Conservation (phyloP, 2,329 filamentous ascomycete genomes). For the Laburnicola sp. region DNA sequence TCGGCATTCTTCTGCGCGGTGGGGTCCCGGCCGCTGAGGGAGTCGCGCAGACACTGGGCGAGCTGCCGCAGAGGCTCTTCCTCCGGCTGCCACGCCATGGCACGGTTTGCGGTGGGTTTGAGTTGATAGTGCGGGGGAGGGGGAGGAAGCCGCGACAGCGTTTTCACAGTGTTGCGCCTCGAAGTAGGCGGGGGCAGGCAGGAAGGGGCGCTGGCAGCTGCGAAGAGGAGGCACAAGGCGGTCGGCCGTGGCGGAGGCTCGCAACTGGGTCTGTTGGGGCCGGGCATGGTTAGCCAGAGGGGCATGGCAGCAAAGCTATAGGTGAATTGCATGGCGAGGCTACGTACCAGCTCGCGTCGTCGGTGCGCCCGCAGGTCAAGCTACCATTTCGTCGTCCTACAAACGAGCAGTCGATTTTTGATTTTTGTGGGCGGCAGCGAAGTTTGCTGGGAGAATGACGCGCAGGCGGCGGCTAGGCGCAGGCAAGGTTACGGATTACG, state of each 20-base stretch:
- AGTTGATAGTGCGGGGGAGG: constrained; percentile 15
- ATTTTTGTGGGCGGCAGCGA: constrained; percentile 26
- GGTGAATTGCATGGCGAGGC: constrained; percentile 27
- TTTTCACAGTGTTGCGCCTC: background rate
- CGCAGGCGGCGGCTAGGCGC: constrained; percentile 31
- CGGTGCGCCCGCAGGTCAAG: constrained; percentile 34
- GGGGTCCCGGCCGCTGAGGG: constrained; percentile 80
- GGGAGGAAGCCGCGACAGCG: background rate
- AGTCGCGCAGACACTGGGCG: constrained; percentile 86
- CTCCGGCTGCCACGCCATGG: constrained; percentile 91
- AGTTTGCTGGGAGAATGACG: constrained; percentile 41
- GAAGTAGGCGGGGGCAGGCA: constrained; percentile 10
- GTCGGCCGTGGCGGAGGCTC: constrained; percentile 28
- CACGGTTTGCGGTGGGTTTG: constrained; percentile 15
- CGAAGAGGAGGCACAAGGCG: constrained; percentile 14
- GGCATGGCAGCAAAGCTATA: constrained; percentile 22
- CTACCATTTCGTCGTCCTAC: constrained; percentile 34
- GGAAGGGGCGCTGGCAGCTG: constrained; percentile 10
- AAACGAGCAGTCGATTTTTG: constrained; percentile 20
- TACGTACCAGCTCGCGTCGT: constrained; percentile 39
- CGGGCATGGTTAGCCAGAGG: constrained; percentile 38
- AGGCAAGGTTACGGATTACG: constrained; percentile 24
- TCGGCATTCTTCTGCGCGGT: constrained; percentile 86
- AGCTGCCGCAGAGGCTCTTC: constrained; percentile 87
- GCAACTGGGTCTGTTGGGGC: constrained; percentile 34